Evolutionary conservation across 2,329 filamentous ascomycete species (phyloP).

Genomic region (Laburnicola sp.): DNA sequence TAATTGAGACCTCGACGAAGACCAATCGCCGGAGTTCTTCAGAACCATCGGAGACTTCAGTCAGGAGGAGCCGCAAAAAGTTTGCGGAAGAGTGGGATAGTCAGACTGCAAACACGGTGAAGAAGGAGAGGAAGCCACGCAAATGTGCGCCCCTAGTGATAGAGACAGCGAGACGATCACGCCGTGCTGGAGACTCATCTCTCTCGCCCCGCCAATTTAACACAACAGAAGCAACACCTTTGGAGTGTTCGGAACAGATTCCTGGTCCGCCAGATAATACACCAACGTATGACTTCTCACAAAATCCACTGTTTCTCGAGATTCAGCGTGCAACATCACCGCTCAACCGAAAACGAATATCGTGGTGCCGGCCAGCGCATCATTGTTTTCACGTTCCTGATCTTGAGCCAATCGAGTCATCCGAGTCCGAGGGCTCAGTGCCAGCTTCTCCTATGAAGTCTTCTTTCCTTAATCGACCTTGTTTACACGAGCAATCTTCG

Average conservation of each 20-base stretch:
- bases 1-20: conserved; percentile 65
- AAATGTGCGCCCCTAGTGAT: conserved; percentile 79
- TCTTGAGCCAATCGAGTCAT: conserved; percentile 64
- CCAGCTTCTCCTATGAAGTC: conserved; percentile 52
- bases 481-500: conserved; percentile 56
- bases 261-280: conserved; percentile 47
- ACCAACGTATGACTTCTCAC: conserved; percentile 33
- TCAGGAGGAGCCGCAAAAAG: conserved; percentile 32
- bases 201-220: conserved; percentile 66
- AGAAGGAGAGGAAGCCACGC: conserved; percentile 25
- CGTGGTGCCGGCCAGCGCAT: conserved; percentile 42
- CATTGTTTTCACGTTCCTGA: conserved; percentile 65
- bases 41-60: conserved; percentile 46
- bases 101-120: background rate
- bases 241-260: conserved; percentile 41
- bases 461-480: conserved; percentile 55
- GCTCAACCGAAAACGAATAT: conserved; percentile 37
- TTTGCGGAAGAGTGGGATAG: conserved; percentile 7
- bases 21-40: conserved; percentile 56
- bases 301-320: conserved; percentile 42
- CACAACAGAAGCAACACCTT: conserved; percentile 72
- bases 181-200: conserved; percentile 65
- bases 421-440: conserved; percentile 57
- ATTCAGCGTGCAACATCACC: conserved; percentile 42
- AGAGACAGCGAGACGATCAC: conserved; percentile 74